Evolutionary conservation across 768 basidiomycete genomes (phyloP), one percentile per base, ranked within the genome.

Genomic region (Grammothele lineata): DNA sequence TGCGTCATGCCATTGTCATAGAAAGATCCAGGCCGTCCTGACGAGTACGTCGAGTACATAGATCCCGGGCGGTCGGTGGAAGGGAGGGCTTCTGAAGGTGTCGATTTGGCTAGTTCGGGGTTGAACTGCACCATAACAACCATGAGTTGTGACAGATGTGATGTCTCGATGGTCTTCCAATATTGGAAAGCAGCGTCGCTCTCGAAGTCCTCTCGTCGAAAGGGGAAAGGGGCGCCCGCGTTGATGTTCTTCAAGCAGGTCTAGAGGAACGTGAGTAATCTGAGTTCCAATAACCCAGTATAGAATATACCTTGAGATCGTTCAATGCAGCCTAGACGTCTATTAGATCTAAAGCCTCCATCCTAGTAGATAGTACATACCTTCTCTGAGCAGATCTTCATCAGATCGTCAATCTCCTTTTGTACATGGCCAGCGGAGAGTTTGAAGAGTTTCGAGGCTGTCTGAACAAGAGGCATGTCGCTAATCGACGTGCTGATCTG

Each of bases 171-270:
- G 1, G 83, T 78, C 40, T 80, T 77, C 90, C 92, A 97, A 26
- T 87, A 75, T 25, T 81, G 76, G 81, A 87, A 98, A 0, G 88
- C 89, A 2, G 80, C 78, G 5, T 92, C 87, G 44, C 65, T 83
- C 26, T 82, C 78, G 60, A 97, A 98, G 62, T 98, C 93, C 52
- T 90, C 85, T 54, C 87, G 75, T 41, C 85, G 78, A 17, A 88
- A 91, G 1, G 93, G 92, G 61, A 94, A 94, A 1, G 86, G 69
- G 11, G 77, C 74, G 21, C 90, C 87, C 12, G 87, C 84, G 44
- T 86, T 89, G 60, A 97, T 87, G 54, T 92, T 89, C 70, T 95
- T 95, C 44, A 97, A 70, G 61, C 88, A 93, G 27, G 87, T 88
- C 88, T 93, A 58, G 4, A 60, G 19, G 21, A 45, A 34, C 33